A percentile compares a stretch with the other conserved stretches of the same genome.
Conservation (phyloP, 257 asterid genomes). For the Primulina huaijiensis region DNA sequence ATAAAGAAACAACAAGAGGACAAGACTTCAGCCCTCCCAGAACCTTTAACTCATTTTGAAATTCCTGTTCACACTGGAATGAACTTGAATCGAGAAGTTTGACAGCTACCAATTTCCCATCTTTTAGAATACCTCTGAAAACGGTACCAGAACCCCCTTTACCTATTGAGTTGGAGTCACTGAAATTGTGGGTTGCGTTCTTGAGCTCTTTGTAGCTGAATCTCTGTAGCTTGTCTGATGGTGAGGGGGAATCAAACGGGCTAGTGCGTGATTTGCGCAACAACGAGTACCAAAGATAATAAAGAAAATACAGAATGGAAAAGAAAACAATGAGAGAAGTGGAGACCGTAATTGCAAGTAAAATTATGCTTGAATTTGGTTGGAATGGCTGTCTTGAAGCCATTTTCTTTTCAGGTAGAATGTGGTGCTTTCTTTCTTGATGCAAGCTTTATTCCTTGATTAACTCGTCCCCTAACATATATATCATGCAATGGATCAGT, state of each 20-base stretch:
- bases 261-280: slow-evolving; percentile 72
- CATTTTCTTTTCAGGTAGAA: slow-evolving; percentile 33
- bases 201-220: slow-evolving; percentile 69
- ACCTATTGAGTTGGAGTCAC: slow-evolving; percentile 60
- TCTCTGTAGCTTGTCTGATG: slow-evolving; percentile 64
- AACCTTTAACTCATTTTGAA: slow-evolving; percentile 80
- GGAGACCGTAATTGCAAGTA: slow-evolving; percentile 51
- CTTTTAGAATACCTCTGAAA: slow-evolving; percentile 65
- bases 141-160: slow-evolving; percentile 97
- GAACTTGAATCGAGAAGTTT: slow-evolving; percentile 66
- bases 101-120: slow-evolving; percentile 80
- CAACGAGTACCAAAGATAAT: slow-evolving; percentile 63
- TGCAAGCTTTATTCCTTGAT: too few species aligned
- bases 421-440: slow-evolving; percentile 10
- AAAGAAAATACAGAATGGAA: slow-evolving; percentile 63
- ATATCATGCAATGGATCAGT: neutral
- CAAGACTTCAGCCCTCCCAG: slow-evolving; percentile 67
- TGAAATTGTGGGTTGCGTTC: slow-evolving; percentile 71
- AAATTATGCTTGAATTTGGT: slow-evolving; percentile 36
- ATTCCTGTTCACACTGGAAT: slow-evolving; percentile 72
- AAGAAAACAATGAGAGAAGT: slow-evolving; percentile 56
- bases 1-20: slow-evolving; percentile 54
- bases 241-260: slow-evolving; percentile 66
- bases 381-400: slow-evolving; percentile 58
- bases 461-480: neutral